A percentile compares a stretch with the other conserved stretches of the same genome.
Conservation (phyloP, 2,329 filamentous ascomycete species). For the Raffaelea albimanens region DNA sequence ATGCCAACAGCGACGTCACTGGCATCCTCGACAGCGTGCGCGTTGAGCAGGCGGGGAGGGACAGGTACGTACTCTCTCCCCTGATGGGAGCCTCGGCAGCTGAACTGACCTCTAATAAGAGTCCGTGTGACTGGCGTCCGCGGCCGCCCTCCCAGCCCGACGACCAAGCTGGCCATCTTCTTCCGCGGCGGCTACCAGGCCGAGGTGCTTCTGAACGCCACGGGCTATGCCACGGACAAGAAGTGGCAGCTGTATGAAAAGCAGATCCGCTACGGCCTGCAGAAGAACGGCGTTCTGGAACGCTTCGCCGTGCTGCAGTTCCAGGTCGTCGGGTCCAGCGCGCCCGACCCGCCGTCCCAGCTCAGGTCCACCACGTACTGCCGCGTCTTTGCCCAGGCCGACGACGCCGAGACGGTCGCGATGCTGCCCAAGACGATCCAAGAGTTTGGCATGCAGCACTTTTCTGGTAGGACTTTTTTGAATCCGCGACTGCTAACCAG, state of each 20-base stretch:
- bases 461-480: neutral
- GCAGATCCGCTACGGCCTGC: neutral
- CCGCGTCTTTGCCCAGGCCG: conserved; percentile 31
- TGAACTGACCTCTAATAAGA: neutral
- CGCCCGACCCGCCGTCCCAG: conserved; percentile 27
- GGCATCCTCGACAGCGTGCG: conserved; percentile 20
- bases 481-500: neutral
- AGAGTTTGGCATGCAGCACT: neutral
- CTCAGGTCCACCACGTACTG: conserved; percentile 32
- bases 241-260: neutral
- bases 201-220: conserved; percentile 29
- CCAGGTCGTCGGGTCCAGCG: conserved; percentile 19
- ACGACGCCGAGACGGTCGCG: neutral
- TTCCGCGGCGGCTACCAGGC: conserved; percentile 19
- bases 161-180: conserved; percentile 26
- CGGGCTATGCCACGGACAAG: conserved; percentile 25
- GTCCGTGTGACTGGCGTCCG: conserved; percentile 26
- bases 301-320: neutral
- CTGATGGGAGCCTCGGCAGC: too few relatives aligned
- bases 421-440: neutral
- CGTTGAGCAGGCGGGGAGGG: conserved; percentile 8
- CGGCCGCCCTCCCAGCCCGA: conserved; percentile 24
- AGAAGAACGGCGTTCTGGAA: neutral
- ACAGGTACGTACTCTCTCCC: neutral
- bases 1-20: conserved; percentile 25